phyloP scores from a whole-genome alignment of 2,329 filamentous ascomycete genomes.

The Grosmannia penicillata region DNA sequence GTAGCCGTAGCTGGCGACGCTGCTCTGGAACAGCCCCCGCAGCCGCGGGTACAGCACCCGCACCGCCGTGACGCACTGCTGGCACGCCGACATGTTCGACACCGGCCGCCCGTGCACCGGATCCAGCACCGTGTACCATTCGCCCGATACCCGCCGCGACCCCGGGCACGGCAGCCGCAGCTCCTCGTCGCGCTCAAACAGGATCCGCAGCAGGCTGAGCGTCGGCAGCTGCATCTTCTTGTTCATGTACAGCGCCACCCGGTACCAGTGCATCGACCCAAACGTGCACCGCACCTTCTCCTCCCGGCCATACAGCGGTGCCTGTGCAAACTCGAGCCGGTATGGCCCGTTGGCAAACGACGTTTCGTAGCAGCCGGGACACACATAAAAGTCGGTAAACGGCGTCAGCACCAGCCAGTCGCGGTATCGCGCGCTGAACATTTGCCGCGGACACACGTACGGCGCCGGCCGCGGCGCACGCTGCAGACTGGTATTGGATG shows the following conservation, averaged over 20 bases:
- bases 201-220: constrained; percentile 51
- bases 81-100: constrained; percentile 60
- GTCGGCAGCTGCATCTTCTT: constrained; percentile 53
- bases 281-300: constrained; percentile 61
- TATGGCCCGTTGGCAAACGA: constrained; percentile 58
- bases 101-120: constrained; percentile 48
- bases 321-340: constrained; percentile 48
- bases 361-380: constrained; percentile 60
- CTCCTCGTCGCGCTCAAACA: constrained; percentile 45
- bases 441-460: constrained; percentile 56
- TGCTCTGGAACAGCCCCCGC: constrained; percentile 46
- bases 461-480: too few species aligned
- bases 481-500: constrained; percentile 37
- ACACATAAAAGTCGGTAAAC: constrained; percentile 64
- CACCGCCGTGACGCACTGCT: constrained; percentile 56
- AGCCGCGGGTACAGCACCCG: constrained; percentile 62
- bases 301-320: constrained; percentile 40
- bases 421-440: constrained; percentile 45
- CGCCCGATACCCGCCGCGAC: constrained; percentile 35
- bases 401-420: constrained; percentile 56
- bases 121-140: constrained; percentile 66
- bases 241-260: constrained; percentile 70
- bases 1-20: constrained; percentile 27
- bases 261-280: constrained; percentile 62
- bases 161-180: constrained; percentile 44